A percentile compares a stretch with the other conserved stretches of the same genome.
Evolutionary conservation across 2,329 filamentous ascomycete species (phyloP).

Genomic region (Mycosphaerella arachidis): DNA sequence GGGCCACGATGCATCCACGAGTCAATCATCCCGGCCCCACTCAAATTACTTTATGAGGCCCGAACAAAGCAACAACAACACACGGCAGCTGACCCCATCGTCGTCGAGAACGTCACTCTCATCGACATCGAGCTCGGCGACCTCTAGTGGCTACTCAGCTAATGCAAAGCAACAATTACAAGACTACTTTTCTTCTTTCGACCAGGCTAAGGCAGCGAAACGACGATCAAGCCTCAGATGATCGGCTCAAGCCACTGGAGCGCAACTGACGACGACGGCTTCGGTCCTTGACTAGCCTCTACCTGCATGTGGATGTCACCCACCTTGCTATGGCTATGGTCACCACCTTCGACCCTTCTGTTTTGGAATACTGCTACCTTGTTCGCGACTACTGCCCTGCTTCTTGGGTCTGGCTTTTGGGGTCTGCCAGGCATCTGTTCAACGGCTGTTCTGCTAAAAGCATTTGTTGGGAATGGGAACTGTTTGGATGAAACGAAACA

Average conservation of each 20-base stretch:
- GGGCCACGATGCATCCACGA: constrained; percentile 11
- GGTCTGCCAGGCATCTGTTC: constrained; percentile 5
- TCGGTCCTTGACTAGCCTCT: neutral
- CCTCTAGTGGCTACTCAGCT: constrained; percentile 58
- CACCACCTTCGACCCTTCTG: neutral
- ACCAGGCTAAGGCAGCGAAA: constrained; percentile 65
- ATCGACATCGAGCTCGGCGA: constrained; percentile 46
- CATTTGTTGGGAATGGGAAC: constrained; percentile 13
- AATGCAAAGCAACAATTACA: constrained; percentile 75
- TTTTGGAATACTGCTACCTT: constrained; percentile 3
- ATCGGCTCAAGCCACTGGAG: neutral
- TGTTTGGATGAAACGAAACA: constrained; percentile 16
- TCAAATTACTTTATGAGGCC: constrained; percentile 22
- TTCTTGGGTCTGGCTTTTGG: constrained; percentile 4
- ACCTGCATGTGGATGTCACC: neutral
- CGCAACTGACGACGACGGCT: neutral
- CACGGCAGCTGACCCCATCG: constrained; percentile 52
- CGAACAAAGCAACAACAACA: constrained; percentile 6
- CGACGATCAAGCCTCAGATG: constrained; percentile 35
- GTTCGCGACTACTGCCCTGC: constrained; percentile 6
- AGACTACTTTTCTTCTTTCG: constrained; percentile 84
- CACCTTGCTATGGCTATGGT: neutral
- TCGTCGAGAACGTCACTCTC: constrained; percentile 81
- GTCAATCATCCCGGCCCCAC: constrained; percentile 14
- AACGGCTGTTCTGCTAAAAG: constrained; percentile 25